Conservation (phyloP, 2,329 filamentous ascomycete genomes). For the Aspergillus neoniger region DNA sequence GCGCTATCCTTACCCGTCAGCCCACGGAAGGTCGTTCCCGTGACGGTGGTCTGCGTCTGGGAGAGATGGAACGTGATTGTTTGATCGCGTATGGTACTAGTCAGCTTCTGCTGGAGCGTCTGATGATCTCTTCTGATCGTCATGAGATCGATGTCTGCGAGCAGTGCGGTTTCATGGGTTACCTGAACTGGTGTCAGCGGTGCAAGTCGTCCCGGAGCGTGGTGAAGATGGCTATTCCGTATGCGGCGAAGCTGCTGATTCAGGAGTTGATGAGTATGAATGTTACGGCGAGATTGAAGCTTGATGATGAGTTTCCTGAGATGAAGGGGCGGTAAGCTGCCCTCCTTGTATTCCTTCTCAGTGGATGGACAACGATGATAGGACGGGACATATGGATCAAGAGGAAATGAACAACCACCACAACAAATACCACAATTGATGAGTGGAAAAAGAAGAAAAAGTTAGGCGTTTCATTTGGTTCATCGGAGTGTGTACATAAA, state of each 20-base stretch:
- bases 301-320: conserved; percentile 88
- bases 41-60: conserved; percentile 86
- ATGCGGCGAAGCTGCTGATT: conserved; percentile 92
- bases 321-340: conserved; percentile 36
- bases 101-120: conserved; percentile 84
- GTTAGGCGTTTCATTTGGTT: conserved; percentile 5
- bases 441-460: background rate
- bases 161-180: conserved; percentile 90
- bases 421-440: background rate
- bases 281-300: conserved; percentile 84
- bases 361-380: background rate
- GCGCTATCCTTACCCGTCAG: conserved; percentile 89
- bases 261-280: conserved; percentile 99
- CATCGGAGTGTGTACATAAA: background rate
- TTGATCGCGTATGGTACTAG: conserved; percentile 94
- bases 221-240: conserved; percentile 93
- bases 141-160: conserved; percentile 93
- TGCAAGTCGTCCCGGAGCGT: conserved; percentile 84
- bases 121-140: conserved; percentile 93
- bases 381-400: too few species aligned
- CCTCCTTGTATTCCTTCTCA: background rate
- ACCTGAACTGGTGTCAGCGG: conserved; percentile 90
- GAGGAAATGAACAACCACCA: background rate
- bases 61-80: conserved; percentile 99
- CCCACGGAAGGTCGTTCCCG: conserved; percentile 93